Base-by-base conservation (phyloP, 2,329 filamentous ascomycete genomes). In the Cladophialophora chaetospira region DNA sequence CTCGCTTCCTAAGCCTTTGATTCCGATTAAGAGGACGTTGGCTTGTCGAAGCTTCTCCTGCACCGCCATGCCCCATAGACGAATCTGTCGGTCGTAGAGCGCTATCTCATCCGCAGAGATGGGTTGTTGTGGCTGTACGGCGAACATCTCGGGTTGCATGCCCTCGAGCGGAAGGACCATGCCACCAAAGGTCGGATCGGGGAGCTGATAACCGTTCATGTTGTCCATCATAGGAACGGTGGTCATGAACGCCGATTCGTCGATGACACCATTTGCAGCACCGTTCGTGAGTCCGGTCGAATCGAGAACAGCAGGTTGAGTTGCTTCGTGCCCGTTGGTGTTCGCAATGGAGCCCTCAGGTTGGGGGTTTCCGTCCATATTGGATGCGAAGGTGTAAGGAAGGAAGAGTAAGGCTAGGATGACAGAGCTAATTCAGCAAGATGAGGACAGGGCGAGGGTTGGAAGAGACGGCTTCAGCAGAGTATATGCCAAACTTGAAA, bases 81-180 rank as follows among this genome's bases (percentile, higher is more conserved):
- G 88, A 68, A 99, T 97, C 72, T 99, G 94, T 47, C 94, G 87
- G 75, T 99, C 94, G 72, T 99, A 99, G 4, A 97, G 85, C 11
- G 93, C 94, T 68, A 97, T 96, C 71, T 99, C 94, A 73, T 97
- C 94, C 90, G 63, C 61, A n/a, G 64, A 61, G 2, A 66, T 63
- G 10, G 54, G 50, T 28, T 54, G 55, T 35, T 61, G 54, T n/a
- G 53, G 35, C 10, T 56, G 51, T 31, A 56, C 50, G 4, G 31
- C 29, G 15, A 58, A 50, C 48, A 65, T 57, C 5, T 36, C 49
- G 17, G 57, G 42, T 25, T 57, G 53, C 10, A 54, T 43, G 6
- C 57, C 57, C 35, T 62, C 57, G 15, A 42, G 26, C 25, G 56
- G 38, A 9, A 60, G 46, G 11, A 51, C 3, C 48, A 62, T 55